Evolutionary conservation across 2,329 filamentous ascomycete species (phyloP).

Genomic region (Diaporthe eres): DNA sequence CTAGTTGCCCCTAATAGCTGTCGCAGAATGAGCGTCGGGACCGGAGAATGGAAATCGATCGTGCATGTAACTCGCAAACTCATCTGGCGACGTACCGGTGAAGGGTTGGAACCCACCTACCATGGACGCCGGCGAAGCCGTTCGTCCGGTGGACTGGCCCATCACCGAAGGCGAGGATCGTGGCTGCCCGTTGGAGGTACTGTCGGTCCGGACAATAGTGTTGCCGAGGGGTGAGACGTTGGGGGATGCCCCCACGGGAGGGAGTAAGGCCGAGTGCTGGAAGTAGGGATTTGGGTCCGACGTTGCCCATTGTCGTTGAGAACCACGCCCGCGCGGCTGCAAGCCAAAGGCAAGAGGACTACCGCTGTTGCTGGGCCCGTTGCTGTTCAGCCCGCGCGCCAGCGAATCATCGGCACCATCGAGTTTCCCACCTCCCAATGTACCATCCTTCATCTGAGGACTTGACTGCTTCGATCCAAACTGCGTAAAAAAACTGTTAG

Average conservation of each 20-base stretch:
- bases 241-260: conserved; percentile 51
- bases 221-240: conserved; percentile 52
- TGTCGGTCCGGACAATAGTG: conserved; percentile 48
- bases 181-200: conserved; percentile 48
- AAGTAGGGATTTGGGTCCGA: conserved; percentile 55
- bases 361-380: conserved; percentile 53
- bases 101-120: conserved; percentile 60
- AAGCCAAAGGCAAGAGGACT: conserved; percentile 53
- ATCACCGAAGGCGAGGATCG: conserved; percentile 44
- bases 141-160: conserved; percentile 53
- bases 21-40: conserved; percentile 63
- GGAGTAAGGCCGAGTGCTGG: conserved; percentile 47
- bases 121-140: conserved; percentile 62
- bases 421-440: conserved; percentile 57
- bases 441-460: conserved; percentile 65
- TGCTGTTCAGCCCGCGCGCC: conserved; percentile 52
- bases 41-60: conserved; percentile 65
- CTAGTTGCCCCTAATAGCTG: conserved; percentile 60
- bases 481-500: conserved; percentile 61
- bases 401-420: conserved; percentile 59
- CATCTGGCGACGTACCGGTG: conserved; percentile 62
- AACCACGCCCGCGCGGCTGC: conserved; percentile 52
- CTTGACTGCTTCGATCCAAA: conserved; percentile 74
- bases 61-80: conserved; percentile 57
- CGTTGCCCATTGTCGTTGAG: conserved; percentile 58